Conservation (phyloP, 2,329 filamentous ascomycete species). For the Aureobasidium pullulans region DNA sequence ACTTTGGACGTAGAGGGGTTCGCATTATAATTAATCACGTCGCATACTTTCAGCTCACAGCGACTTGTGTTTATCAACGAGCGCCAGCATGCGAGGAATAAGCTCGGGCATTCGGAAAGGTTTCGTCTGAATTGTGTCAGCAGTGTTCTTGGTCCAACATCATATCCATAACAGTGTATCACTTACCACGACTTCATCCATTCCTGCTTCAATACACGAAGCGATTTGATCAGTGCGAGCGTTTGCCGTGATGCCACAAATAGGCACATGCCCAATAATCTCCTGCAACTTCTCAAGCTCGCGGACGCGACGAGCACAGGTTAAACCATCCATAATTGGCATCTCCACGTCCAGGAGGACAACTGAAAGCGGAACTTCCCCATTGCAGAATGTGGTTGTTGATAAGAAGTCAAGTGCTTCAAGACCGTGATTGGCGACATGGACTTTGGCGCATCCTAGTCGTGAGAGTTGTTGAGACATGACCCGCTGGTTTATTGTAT, state of each 20-base stretch:
- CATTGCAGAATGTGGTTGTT: constrained; percentile 5
- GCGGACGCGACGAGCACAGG: constrained; percentile 20
- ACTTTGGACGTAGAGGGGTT: no score
- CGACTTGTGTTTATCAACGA: background rate
- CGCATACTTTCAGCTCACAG: no score
- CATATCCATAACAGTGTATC: background rate
- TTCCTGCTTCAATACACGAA: constrained; percentile 12
- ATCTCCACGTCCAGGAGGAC: constrained; percentile 17
- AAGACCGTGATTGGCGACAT: constrained; percentile 21
- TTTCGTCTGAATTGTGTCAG: constrained; percentile 25
- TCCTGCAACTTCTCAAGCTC: constrained; percentile 15
- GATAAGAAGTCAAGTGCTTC: constrained; percentile 23
- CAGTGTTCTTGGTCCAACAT: background rate
- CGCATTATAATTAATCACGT: no score
- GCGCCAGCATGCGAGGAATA: constrained; percentile 24
- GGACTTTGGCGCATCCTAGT: constrained; percentile 23
- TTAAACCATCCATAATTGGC: constrained; percentile 24
- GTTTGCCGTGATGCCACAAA: constrained; percentile 64
- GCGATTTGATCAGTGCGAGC: constrained; percentile 46
- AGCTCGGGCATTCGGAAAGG: constrained; percentile 28
- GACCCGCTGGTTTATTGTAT: constrained; percentile 23
- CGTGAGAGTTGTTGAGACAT: constrained; percentile 22
- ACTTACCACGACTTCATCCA: constrained; percentile 25
- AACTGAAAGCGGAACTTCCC: background rate
- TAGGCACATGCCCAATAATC: background rate